Base-by-base conservation (phyloP, 2,329 filamentous ascomycete species). In the Trichophyton benhamiae region DNA sequence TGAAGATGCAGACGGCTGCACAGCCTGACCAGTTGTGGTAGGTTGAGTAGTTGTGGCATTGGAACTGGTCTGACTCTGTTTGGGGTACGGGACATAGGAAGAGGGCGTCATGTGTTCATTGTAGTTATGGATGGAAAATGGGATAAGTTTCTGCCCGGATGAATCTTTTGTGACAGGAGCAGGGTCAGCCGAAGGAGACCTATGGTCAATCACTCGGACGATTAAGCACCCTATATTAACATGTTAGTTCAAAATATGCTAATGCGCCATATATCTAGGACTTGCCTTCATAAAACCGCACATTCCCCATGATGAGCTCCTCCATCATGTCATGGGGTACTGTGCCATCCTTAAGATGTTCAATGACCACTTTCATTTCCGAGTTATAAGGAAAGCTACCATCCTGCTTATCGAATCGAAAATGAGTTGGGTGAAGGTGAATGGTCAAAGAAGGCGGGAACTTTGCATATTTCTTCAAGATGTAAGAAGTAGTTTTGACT, bases 401-500 rank as follows among this genome's bases (percentile, higher is more conserved):
- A 73, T 96, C 91, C 74, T 96, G 92, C 68, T 91, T 85, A 67
- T 97, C 92, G 75, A 99, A 95, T 62, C 88, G 85, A 71, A 96
- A 97, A 74, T 96, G 87, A 3, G 83, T 90, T 8, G 85, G 81
- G 71, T 96, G 86, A 36, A 99, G 79, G 72, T 96, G 91, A 25
- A 99, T 79, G 58, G 92, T 84, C 25, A 99, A 79, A 3, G 92
- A 97, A 0, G 94, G 91, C 7, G 86, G 83, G 58, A 80, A 80
- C 69, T 82, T 84, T 46, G 78, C 80, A 74, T 87, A 91, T 75
- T 91, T 95, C 68, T 83, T 85, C n/a, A 97, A 79, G 57, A 97
- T 90, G 68, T 94, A 89, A 13, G 82, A 76, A 63, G 86, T 83
- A 33, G 85, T 87, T 71, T 87, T 82, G 49, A 92, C 90, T 91